phyloP scores from a whole-genome alignment of 2,329 filamentous ascomycete species.

The Zasmidium angulare region DNA sequence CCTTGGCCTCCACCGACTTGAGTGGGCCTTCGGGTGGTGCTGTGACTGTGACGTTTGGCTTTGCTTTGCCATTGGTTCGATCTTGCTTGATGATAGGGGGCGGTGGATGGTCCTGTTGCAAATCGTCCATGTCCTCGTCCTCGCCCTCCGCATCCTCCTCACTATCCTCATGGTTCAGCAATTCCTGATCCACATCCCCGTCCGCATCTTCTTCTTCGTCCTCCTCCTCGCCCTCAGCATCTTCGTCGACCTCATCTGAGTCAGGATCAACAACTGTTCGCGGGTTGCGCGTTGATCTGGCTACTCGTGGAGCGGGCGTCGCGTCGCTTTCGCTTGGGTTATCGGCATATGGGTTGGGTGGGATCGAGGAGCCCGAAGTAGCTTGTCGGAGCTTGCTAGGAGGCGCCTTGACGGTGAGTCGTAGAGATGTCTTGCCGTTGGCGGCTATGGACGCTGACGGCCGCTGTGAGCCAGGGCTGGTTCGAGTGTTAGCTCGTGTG shows the following conservation, averaged over 20 bases:
- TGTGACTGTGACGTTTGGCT: slow-evolving; percentile 32
- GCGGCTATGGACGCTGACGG: slow-evolving; percentile 36
- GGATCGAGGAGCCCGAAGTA: slow-evolving; percentile 38
- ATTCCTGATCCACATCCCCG: slow-evolving; percentile 34
- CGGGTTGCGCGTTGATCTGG: slow-evolving; percentile 36
- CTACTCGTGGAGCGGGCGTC: slow-evolving; percentile 30
- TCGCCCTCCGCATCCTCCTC: slow-evolving; percentile 36
- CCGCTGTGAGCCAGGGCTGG: slow-evolving; percentile 19
- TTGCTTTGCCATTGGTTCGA: slow-evolving; percentile 19
- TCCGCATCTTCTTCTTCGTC: slow-evolving; percentile 24
- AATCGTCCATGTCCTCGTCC: slow-evolving; percentile 39
- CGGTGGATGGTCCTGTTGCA: slow-evolving; percentile 33
- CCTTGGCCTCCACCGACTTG: slow-evolving; percentile 51
- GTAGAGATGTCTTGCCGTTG: slow-evolving; percentile 46
- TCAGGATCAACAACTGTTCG: slow-evolving; percentile 36
- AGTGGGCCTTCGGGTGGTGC: slow-evolving; percentile 30
- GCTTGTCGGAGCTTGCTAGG: slow-evolving; percentile 51
- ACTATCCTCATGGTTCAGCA: slow-evolving; percentile 38
- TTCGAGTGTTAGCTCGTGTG: slow-evolving; percentile 27
- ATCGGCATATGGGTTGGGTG: slow-evolving; percentile 34
- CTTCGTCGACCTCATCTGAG: slow-evolving; percentile 31
- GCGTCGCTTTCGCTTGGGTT: slow-evolving; percentile 35
- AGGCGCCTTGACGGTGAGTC: slow-evolving; percentile 51
- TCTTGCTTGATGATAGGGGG: slow-evolving; percentile 34
- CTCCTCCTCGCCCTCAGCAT: slow-evolving; percentile 31